phyloP scores from a whole-genome alignment of 306 rosid species.

The Glycine soja region DNA sequence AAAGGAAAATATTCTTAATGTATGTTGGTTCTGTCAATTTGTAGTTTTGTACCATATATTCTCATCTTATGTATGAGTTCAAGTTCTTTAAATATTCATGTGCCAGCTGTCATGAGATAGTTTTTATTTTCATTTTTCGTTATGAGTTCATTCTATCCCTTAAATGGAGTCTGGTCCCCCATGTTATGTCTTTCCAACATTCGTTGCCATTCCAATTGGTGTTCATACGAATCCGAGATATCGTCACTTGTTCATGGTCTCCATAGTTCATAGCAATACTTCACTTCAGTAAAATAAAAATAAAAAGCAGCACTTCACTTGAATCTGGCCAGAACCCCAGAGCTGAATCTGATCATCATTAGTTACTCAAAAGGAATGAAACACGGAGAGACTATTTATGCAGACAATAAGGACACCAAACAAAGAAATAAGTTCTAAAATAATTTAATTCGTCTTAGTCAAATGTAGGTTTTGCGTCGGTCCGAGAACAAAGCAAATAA shows the following conservation, averaged over 20 bases:
- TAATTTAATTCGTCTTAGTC: background rate
- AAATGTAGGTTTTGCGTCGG: background rate
- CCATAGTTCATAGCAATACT: background rate
- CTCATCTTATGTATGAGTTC: background rate
- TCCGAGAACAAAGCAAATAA: constrained; percentile 3
- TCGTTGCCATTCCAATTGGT: background rate
- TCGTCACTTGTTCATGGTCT: background rate
- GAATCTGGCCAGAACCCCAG: constrained; percentile 40
- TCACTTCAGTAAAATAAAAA: background rate
- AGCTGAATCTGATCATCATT: constrained; percentile 23
- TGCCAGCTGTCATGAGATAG: constrained; percentile 50
- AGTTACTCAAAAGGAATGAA: constrained; percentile 16
- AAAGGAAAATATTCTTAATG: background rate
- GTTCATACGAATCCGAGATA: background rate
- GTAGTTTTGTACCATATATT: background rate
- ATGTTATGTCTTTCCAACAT: constrained; percentile 23
- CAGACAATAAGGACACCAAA: background rate
- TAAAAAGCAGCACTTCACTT: background rate
- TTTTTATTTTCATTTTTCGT: constrained; percentile 10
- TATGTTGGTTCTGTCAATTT: background rate
- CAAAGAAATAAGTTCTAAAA: background rate
- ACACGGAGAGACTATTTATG: background rate
- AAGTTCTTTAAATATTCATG: constrained; percentile 42
- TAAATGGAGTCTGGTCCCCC: constrained; percentile 49
- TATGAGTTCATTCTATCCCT: constrained; percentile 30